Conservation (phyloP, 768 basidiomycete species). For the Dioszegia hungarica region DNA sequence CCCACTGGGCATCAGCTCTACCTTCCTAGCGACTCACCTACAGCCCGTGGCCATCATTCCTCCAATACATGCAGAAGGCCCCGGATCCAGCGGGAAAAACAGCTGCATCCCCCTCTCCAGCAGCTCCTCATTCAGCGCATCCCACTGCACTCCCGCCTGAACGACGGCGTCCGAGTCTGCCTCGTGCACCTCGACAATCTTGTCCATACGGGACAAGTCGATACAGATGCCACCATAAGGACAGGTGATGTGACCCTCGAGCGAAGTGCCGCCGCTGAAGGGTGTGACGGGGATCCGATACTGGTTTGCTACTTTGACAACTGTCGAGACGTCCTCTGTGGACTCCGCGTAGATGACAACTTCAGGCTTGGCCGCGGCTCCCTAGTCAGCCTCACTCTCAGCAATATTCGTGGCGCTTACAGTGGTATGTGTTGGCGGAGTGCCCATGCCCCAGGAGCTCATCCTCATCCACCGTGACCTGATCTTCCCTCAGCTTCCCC, state of each 20-base stretch:
- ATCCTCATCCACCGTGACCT: slow-evolving; percentile 19
- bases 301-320: slow-evolving; percentile 69
- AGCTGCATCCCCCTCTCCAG: slow-evolving; percentile 67
- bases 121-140: slow-evolving; percentile 52
- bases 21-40: slow-evolving; percentile 13
- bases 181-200: slow-evolving; percentile 54
- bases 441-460: slow-evolving; percentile 22
- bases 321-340: slow-evolving; percentile 75
- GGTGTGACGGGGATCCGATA: slow-evolving; percentile 70
- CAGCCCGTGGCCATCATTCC: slow-evolving; percentile 82
- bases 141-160: slow-evolving; percentile 44
- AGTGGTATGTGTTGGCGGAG: slow-evolving; percentile 26
- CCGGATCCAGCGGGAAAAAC: slow-evolving; percentile 66
- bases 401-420: slow-evolving; percentile 2
- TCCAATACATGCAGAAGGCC: slow-evolving; percentile 74
- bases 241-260: slow-evolving; percentile 79
- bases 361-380: slow-evolving; percentile 20
- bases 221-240: slow-evolving; percentile 66
- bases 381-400: neutral
- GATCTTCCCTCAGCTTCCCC: slow-evolving; percentile 11
- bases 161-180: slow-evolving; percentile 45
- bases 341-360: slow-evolving; percentile 30
- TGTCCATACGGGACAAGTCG: slow-evolving; percentile 72
- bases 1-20: slow-evolving; percentile 54
- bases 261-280: slow-evolving; percentile 75